A percentile compares a stretch with the other conserved stretches of the same genome.
Evolutionary conservation across 768 basidiomycete species (phyloP).

Genomic region (Calocera viscosa): DNA sequence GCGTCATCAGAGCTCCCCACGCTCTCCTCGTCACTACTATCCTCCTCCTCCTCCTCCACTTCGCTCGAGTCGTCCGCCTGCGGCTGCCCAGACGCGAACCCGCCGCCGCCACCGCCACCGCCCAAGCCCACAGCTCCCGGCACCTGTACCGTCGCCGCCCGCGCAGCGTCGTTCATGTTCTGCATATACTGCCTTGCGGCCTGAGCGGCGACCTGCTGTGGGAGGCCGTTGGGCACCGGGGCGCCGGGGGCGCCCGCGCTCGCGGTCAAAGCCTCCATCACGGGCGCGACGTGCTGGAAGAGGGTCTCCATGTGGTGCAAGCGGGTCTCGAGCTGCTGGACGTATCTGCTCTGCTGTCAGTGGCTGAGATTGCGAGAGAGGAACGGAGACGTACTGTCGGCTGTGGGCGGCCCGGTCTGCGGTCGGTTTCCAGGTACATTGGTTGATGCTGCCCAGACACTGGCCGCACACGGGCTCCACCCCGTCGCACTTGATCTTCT

Average conservation of each 20-base stretch:
- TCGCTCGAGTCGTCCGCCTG: background rate
- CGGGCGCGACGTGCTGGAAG: slow-evolving; percentile 71
- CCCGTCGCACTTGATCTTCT: slow-evolving; percentile 91
- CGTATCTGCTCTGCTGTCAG: slow-evolving; percentile 47
- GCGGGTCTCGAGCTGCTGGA: slow-evolving; percentile 80
- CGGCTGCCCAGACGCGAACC: background rate
- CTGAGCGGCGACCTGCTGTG: slow-evolving; percentile 43
- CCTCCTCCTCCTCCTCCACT: background rate
- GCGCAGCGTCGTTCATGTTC: slow-evolving; percentile 3
- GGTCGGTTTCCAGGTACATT: slow-evolving; percentile 82
- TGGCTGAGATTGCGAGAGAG: slow-evolving; percentile 18
- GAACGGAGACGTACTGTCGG: slow-evolving; percentile 53
- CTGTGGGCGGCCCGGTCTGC: slow-evolving; percentile 83
- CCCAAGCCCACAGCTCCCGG: background rate
- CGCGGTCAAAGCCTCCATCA: slow-evolving; percentile 36
- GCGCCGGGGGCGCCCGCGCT: background rate
- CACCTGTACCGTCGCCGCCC: background rate
- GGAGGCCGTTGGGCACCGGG: background rate
- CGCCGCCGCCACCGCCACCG: background rate
- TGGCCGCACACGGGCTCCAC: slow-evolving; percentile 76
- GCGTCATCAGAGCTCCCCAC: background rate
- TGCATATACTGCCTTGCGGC: slow-evolving; percentile 4
- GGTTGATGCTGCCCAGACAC: slow-evolving; percentile 57
- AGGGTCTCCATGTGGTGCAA: slow-evolving; percentile 77
- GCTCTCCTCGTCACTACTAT: background rate